phyloP scores from a whole-genome alignment of 768 basidiomycete species.

The Tylopilus balloui region DNA sequence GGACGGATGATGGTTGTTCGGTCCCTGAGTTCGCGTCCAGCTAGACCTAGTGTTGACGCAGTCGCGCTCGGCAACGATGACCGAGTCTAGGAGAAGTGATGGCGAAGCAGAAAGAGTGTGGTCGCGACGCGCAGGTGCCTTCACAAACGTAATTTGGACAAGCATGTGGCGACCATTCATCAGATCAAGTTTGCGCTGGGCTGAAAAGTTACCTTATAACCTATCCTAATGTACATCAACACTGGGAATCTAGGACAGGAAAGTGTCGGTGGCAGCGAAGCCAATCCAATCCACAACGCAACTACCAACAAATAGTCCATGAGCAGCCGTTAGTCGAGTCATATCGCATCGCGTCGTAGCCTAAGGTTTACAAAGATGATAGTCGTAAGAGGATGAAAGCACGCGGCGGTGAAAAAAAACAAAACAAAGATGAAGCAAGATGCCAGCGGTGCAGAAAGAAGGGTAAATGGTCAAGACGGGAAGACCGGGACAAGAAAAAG shows the following conservation, averaged over 20 bases:
- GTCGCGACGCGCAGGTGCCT: background rate
- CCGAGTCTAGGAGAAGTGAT: background rate
- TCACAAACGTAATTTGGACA: background rate
- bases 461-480: constrained; percentile 15
- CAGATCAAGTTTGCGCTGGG: background rate
- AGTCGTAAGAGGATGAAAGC: constrained; percentile 8
- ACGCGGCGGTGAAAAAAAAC: constrained; percentile 4
- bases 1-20: background rate
- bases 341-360: constrained; percentile 25
- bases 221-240: constrained; percentile 12
- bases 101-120: background rate
- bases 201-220: background rate
- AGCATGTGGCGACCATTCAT: background rate
- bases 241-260: background rate
- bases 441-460: constrained; percentile 24
- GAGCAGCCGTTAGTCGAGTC: constrained; percentile 21
- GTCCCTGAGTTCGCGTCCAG: background rate
- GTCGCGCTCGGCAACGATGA: too few species aligned
- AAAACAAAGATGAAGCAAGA: constrained; percentile 18
- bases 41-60: background rate
- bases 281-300: constrained; percentile 12
- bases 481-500: constrained; percentile 29
- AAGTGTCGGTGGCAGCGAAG: background rate
- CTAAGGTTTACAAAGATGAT: constrained; percentile 15
- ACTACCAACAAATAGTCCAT: constrained; percentile 11